Conservation (phyloP, 257 asterid species). For the Cynanchum wilfordii region DNA sequence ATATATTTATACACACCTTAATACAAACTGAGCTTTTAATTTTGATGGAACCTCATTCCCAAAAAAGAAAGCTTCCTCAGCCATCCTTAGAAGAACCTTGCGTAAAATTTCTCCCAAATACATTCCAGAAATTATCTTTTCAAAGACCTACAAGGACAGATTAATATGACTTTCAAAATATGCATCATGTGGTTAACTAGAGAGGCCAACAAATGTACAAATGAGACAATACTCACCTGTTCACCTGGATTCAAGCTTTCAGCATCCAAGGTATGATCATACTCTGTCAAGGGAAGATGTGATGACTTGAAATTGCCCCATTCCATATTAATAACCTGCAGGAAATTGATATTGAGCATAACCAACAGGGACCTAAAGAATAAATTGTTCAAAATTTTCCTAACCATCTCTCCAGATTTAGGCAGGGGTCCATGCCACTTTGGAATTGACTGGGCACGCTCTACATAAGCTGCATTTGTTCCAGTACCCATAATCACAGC, state of each 20-base stretch:
- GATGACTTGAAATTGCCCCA: slow-evolving; percentile 95
- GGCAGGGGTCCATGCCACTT: slow-evolving; percentile 92
- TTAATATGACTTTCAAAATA: background rate
- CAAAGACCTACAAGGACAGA: slow-evolving; percentile 50
- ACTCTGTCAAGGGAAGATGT: slow-evolving; percentile 81
- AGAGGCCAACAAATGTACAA: background rate
- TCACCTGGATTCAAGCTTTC: slow-evolving; percentile 86
- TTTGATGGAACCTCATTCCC: slow-evolving; percentile 79
- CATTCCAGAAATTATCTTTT: slow-evolving; percentile 84
- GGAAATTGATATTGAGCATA: background rate
- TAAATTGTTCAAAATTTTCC: slow-evolving; percentile 16
- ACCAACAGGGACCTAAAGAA: background rate
- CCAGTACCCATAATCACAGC: slow-evolving; percentile 94
- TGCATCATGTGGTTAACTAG: background rate
- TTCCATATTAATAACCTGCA: slow-evolving; percentile 91
- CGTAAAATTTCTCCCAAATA: slow-evolving; percentile 89
- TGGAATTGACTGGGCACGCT: slow-evolving; percentile 88
- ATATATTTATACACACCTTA: slow-evolving; percentile 38
- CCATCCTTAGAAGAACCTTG: slow-evolving; percentile 62
- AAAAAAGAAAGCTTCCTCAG: slow-evolving; percentile 72
- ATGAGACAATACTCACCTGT: slow-evolving; percentile 40
- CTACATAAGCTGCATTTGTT: slow-evolving; percentile 86
- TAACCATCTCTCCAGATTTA: slow-evolving; percentile 84
- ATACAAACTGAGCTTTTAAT: slow-evolving; percentile 46
- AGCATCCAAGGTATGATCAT: slow-evolving; percentile 59